Percentiles rank a stretch among this genome's conserved stretches.
These are phyloP conservation scores for Cladosporium sp. DNA, from an alignment of 2,329 filamentous ascomycete species.

Conservation along the genomic window DNA sequence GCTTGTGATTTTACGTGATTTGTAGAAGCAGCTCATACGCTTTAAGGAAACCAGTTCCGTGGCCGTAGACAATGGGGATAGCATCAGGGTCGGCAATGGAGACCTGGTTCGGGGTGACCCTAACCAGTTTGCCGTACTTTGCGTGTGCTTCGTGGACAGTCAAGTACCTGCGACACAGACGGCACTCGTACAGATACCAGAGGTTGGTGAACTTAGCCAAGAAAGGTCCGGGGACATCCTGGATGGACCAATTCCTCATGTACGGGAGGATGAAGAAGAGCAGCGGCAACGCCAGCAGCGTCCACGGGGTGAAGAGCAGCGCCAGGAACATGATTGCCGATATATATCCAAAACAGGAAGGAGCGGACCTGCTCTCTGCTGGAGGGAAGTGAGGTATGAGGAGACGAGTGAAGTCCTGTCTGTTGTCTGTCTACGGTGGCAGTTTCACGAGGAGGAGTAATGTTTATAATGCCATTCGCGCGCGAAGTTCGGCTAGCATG, in stretches of 20 bases:
- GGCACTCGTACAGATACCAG: conserved; percentile 69
- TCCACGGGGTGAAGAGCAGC: conserved; percentile 46
- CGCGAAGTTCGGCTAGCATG: conserved; percentile 10
- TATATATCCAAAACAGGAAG: not conserved
- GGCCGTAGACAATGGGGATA: conserved; percentile 73
- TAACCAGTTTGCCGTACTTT: conserved; percentile 41
- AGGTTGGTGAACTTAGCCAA: conserved; percentile 71
- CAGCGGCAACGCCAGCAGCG: conserved; percentile 51
- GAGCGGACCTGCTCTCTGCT: not conserved
- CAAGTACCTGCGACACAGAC: conserved; percentile 59
- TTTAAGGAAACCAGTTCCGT: conserved; percentile 51
- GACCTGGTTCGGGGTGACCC: conserved; percentile 41
- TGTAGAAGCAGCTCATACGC: conserved; percentile 31
- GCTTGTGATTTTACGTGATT: not conserved
- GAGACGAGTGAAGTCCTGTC: not conserved
- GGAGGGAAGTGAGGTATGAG: not conserved
- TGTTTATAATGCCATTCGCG: conserved; percentile 16
- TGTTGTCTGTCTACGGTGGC: not conserved
- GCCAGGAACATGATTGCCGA: conserved; percentile 42
- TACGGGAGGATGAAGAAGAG: conserved; percentile 62
- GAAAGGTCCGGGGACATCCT: conserved; percentile 62
- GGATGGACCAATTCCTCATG: conserved; percentile 57
- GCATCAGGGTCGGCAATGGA: conserved; percentile 74
- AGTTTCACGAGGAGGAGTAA: conserved; percentile 1
- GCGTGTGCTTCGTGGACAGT: conserved; percentile 57